phyloP scores from a whole-genome alignment of 352 stramenopile species.

The Globisporangium spinosum region DNA sequence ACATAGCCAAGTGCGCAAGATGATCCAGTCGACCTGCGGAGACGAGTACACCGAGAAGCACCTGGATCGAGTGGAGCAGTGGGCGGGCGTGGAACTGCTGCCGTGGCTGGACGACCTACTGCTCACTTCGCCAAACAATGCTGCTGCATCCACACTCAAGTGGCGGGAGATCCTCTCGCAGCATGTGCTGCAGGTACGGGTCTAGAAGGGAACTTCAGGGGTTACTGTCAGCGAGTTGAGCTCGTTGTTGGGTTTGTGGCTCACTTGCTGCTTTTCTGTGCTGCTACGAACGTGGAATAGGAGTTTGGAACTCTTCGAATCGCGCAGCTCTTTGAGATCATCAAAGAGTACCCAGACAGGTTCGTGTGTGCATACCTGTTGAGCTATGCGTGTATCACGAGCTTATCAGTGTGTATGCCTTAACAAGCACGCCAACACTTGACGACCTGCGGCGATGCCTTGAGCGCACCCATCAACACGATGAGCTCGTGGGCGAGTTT shows the following conservation, averaged over 20 bases:
- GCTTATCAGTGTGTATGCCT: not conserved
- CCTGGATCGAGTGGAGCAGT: slow-evolving; percentile 44
- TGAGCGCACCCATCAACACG: slow-evolving; percentile 83
- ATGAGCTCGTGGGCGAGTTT: slow-evolving; percentile 78
- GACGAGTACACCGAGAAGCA: slow-evolving; percentile 50
- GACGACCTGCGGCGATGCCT: slow-evolving; percentile 72
- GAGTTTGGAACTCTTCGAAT: slow-evolving; percentile 82
- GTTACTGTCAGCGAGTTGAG: not conserved
- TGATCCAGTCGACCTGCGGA: slow-evolving; percentile 42
- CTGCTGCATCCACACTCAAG: slow-evolving; percentile 12
- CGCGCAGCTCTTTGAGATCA: slow-evolving; percentile 95
- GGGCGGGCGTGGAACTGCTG: slow-evolving; percentile 46
- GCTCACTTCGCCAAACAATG: slow-evolving; percentile 12
- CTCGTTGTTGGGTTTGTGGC: not conserved
- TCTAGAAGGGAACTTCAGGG: not conserved
- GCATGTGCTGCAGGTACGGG: slow-evolving; percentile 33
- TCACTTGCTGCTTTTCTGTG: not conserved
- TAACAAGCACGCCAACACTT: slow-evolving; percentile 54
- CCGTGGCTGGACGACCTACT: slow-evolving; percentile 60
- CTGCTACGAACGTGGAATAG: slow-evolving; percentile 10
- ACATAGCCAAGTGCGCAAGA: slow-evolving; percentile 51
- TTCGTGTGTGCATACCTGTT: slow-evolving; percentile 9
- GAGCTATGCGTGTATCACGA: not conserved
- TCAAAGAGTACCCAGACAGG: slow-evolving; percentile 95
- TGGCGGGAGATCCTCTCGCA: slow-evolving; percentile 49